Evolutionary conservation across 768 basidiomycete species (phyloP).

Genomic region (Leccinum subtestaceum): DNA sequence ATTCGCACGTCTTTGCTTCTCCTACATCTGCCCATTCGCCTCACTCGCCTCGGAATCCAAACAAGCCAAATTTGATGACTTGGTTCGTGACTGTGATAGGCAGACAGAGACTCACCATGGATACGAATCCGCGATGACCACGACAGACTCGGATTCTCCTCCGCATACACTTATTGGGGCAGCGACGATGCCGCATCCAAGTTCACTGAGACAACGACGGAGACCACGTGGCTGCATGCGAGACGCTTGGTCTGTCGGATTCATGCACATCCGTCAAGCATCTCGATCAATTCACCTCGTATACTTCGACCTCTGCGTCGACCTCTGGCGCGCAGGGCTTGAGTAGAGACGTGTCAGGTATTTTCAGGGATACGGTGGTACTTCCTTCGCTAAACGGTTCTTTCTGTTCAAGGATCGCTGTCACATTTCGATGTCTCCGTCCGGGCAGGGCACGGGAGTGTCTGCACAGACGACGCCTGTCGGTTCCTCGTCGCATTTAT

Average conservation of each 20-base stretch:
- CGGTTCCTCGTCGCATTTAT: neutral
- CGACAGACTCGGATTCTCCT: slow-evolving; percentile 28
- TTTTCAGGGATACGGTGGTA: slow-evolving; percentile 15
- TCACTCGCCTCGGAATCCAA: neutral
- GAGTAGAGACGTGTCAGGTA: neutral
- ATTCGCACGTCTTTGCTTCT: slow-evolving; percentile 5
- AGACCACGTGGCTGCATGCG: neutral
- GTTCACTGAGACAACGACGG: slow-evolving; percentile 15
- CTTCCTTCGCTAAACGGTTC: slow-evolving; percentile 28
- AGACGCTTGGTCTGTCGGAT: slow-evolving; percentile 9
- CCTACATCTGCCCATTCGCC: slow-evolving; percentile 1
- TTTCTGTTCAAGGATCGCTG: slow-evolving; percentile 20
- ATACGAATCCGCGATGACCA: slow-evolving; percentile 29
- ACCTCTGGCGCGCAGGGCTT: neutral
- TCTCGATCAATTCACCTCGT: slow-evolving; percentile 10
- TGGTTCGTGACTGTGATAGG: too few relatives aligned
- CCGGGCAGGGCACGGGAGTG: too few relatives aligned
- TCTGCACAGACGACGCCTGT: neutral
- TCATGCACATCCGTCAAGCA: slow-evolving; percentile 14
- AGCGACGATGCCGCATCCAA: neutral
- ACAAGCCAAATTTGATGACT: too few relatives aligned
- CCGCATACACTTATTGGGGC: slow-evolving; percentile 26
- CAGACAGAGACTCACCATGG: slow-evolving; percentile 20
- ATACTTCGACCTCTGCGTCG: neutral
- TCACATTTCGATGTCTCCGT: too few relatives aligned